Evolutionary conservation across 2,329 filamentous ascomycete genomes (phyloP).

Genomic region (Magnaporthiopsis rhizophila): DNA sequence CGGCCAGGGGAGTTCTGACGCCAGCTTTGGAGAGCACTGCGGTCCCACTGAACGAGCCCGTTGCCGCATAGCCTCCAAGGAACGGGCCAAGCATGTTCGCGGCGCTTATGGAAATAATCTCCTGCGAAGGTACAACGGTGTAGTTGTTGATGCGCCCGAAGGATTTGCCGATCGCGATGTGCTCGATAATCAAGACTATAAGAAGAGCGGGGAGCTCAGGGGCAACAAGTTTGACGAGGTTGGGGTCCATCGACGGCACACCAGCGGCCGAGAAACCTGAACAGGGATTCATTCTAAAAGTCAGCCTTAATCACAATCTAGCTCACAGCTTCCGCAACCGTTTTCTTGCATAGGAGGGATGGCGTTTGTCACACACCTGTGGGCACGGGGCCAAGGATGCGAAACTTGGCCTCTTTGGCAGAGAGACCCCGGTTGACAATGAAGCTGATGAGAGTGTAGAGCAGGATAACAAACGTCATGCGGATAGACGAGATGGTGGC

Average conservation of each 20-base stretch:
- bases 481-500: slow-evolving; percentile 55
- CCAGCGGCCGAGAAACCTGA: slow-evolving; percentile 74
- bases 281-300: neutral
- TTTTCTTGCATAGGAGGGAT: no score
- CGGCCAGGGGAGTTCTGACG: slow-evolving; percentile 86
- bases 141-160: slow-evolving; percentile 97
- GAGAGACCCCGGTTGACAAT: slow-evolving; percentile 63
- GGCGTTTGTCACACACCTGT: slow-evolving; percentile 42
- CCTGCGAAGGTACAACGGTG: slow-evolving; percentile 91
- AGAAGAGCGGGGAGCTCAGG: slow-evolving; percentile 73
- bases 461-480: slow-evolving; percentile 66
- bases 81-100: slow-evolving; percentile 87
- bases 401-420: slow-evolving; percentile 52
- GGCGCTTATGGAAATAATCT: slow-evolving; percentile 89
- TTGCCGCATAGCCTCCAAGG: slow-evolving; percentile 84
- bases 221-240: slow-evolving; percentile 61
- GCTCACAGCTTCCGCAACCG: neutral
- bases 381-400: slow-evolving; percentile 67
- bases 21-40: slow-evolving; percentile 97
- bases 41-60: slow-evolving; percentile 91
- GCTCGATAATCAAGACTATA: slow-evolving; percentile 92
- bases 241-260: slow-evolving; percentile 58
- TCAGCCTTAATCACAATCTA: neutral
- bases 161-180: slow-evolving; percentile 94
- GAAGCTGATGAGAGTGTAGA: slow-evolving; percentile 87